A percentile compares a stretch with the other conserved stretches of the same genome.
These are phyloP conservation scores for Pleurotus citrinopileatus DNA, from an alignment of 768 basidiomycete species.

Conservation along the genomic window DNA sequence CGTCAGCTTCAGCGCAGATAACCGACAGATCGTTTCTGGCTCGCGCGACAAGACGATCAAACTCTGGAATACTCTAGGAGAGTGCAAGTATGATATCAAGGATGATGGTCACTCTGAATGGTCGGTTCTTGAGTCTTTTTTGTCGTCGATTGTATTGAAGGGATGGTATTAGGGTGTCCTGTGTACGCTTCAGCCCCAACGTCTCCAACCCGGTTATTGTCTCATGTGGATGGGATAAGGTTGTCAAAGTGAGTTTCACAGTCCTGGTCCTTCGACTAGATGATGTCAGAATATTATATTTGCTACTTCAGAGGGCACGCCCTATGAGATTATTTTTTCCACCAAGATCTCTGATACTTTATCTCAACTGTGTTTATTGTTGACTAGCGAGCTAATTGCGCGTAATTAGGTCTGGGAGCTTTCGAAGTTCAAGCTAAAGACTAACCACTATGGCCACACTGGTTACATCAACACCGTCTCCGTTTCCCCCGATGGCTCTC, in stretches of 20 bases:
- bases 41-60: slow-evolving; percentile 97
- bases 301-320: slow-evolving; percentile 84
- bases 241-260: slow-evolving; percentile 82
- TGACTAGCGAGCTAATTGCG: slow-evolving; percentile 14
- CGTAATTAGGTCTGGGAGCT: slow-evolving; percentile 92
- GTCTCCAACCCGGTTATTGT: slow-evolving; percentile 97
- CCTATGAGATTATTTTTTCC: slow-evolving; percentile 70
- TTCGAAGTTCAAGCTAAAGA: slow-evolving; percentile 99
- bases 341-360: slow-evolving; percentile 72
- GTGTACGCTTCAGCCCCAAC: slow-evolving; percentile 99
- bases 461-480: slow-evolving; percentile 99
- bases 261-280: slow-evolving; percentile 19
- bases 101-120: slow-evolving; percentile 98
- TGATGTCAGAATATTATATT: slow-evolving; percentile 56
- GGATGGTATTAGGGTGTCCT: slow-evolving; percentile 81
- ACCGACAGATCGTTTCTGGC: slow-evolving; percentile 98
- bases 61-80: slow-evolving; percentile 99
- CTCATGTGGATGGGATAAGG: slow-evolving; percentile 99
- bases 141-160: slow-evolving; percentile 10
- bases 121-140: slow-evolving; percentile 35
- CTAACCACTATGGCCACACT: slow-evolving; percentile 99
- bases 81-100: slow-evolving; percentile 99
- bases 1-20: slow-evolving; percentile 99
- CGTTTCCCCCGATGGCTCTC: slow-evolving; percentile 97
- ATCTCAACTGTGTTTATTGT: slow-evolving; percentile 6